A percentile compares a stretch with the other conserved stretches of the same genome.
Evolutionary conservation across 352 stramenopile species (phyloP).

Genomic region (Phytopythium helicoides): DNA sequence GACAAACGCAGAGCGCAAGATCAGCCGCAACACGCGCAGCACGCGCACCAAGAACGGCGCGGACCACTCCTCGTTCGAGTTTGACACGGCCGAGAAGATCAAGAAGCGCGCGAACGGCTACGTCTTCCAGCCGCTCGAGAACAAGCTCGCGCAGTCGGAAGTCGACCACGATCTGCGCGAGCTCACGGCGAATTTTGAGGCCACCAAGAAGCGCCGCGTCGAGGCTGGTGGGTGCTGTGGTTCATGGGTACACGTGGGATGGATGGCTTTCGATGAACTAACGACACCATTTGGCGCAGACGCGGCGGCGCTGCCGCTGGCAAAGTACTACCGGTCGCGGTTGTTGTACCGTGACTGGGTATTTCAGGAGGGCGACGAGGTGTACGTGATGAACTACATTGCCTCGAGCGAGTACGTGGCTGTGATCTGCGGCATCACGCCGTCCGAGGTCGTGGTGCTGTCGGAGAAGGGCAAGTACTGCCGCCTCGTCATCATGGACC

Average conservation of each 20-base stretch:
- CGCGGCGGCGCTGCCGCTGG: conserved; percentile 34
- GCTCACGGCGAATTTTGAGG: conserved; percentile 43
- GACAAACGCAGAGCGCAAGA: conserved; percentile 55
- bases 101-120: conserved; percentile 58
- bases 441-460: conserved; percentile 73
- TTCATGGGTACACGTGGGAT: too few species aligned
- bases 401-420: conserved; percentile 58
- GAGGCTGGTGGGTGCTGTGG: conserved; percentile 22
- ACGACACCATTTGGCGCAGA: conserved; percentile 17
- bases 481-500: conserved; percentile 71
- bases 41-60: conserved; percentile 51
- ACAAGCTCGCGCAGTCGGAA: conserved; percentile 63
- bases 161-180: conserved; percentile 73
- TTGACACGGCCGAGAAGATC: conserved; percentile 66
- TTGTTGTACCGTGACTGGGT: conserved; percentile 75
- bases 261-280: too few species aligned
- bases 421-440: conserved; percentile 66
- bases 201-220: conserved; percentile 69
- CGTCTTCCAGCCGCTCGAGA: conserved; percentile 73
- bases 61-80: conserved; percentile 22
- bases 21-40: conserved; percentile 74
- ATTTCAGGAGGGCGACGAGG: conserved; percentile 77
- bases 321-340: conserved; percentile 71
- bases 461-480: conserved; percentile 81
- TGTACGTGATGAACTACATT: conserved; percentile 66